Base-by-base conservation (phyloP, 2,329 filamentous ascomycete genomes). In the Aspergillus sp. region DNA sequence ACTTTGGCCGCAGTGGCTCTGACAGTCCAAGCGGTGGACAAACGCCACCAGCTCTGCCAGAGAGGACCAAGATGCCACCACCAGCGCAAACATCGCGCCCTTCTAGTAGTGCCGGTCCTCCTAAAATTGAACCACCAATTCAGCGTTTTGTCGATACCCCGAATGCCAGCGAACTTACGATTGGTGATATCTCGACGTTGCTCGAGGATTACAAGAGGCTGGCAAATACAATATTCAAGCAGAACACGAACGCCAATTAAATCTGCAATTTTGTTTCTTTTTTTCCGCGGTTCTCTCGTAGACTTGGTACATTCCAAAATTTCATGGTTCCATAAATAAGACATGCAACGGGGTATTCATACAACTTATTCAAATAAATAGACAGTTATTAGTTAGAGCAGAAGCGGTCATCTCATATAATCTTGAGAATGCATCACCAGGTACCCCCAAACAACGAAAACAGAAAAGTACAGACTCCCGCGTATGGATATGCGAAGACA, bases 121-220 rank as follows among this genome's bases (percentile, higher is more conserved):
- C 52, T 6, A 63, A 60, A 23, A 48, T 62, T 10, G 62, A 79
- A 5, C 85, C 85, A 22, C 86, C 86, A 0, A 83, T 84, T 53
- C 80, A 83, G 64, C 80, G 83, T 44, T 90, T 90, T 64, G 77
- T 90, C 72, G 84, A 88, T 57, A 65, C 85, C 48, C 76, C 85
- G 58, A 83, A 83, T 61, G 83, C 84, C 0, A 78, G 78, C 0
- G 86, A 91, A 42, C 72, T 91, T 23, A 82, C 77, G 47, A 72
- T 91, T 22, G 80, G 82, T n/a, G 88, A 91, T 59, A 82, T 91
- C 15, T 69, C 85, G 20, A 80, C 86, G 48, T 70, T 91, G 43
- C 68, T 91, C 19, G 76, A 81, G 47, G 87, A 91, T 64, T 91
- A 91, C 60, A 80, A 86, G 58, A 75, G 87, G 46, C 69, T 91